Evolutionary conservation across 176 grass and related monocot genomes (phyloP).

Genomic region (Pontederia crassipes): DNA sequence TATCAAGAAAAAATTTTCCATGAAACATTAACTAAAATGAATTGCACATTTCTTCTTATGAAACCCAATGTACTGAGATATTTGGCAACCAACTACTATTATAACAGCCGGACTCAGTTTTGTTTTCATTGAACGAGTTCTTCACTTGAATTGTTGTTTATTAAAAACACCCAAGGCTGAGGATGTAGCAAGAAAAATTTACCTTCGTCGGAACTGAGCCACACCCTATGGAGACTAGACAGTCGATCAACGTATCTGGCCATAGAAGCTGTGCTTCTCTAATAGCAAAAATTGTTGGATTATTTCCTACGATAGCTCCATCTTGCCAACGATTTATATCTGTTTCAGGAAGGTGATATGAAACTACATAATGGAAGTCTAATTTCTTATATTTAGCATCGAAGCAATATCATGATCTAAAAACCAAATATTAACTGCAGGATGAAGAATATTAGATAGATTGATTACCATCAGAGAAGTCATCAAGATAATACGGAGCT

Average conservation of each 20-base stretch:
- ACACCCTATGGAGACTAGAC: constrained; percentile 87
- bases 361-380: constrained; percentile 7
- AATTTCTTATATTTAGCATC: background rate
- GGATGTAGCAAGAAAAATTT: constrained; percentile 24
- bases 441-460: constrained; percentile 7
- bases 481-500: constrained; percentile 98
- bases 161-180: background rate
- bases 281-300: constrained; percentile 96
- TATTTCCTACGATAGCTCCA: constrained; percentile 95
- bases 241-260: constrained; percentile 95
- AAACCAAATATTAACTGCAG: constrained; percentile 14
- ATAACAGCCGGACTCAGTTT: no score
- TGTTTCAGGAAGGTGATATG: constrained; percentile 20
- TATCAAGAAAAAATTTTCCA: background rate
- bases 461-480: constrained; percentile 86
- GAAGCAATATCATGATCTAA: background rate
- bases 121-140: no score
- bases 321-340: constrained; percentile 97
- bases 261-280: constrained; percentile 97
- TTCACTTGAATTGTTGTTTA: background rate
- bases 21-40: background rate
- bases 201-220: constrained; percentile 94
- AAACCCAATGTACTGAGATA: no score
- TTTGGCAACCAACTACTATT: no score
- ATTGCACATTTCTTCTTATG: background rate